A percentile compares a stretch with the other conserved stretches of the same genome.
Conservation (phyloP, 805 yeast species). For the Pichia cephalocereana region DNA sequence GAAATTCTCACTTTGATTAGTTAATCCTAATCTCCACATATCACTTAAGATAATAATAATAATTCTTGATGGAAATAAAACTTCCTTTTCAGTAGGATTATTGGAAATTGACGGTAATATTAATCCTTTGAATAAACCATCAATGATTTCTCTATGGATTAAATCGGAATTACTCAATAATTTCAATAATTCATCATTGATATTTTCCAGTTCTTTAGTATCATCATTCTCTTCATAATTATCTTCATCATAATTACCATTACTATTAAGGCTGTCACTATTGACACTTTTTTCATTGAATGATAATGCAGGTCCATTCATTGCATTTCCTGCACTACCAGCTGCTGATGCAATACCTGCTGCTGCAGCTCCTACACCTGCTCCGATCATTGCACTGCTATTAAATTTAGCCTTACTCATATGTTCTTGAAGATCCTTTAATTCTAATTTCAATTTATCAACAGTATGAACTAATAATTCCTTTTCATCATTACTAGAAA, state of each 20-base stretch:
- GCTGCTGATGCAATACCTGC: too few relatives aligned
- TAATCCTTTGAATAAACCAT: constrained; percentile 75
- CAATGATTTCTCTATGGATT: constrained; percentile 75
- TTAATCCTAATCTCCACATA: constrained; percentile 96
- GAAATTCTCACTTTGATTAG: constrained; percentile 84
- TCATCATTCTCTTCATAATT: neutral
- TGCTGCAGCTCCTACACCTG: too few relatives aligned
- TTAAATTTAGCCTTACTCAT: constrained; percentile 12
- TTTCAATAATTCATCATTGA: constrained; percentile 66
- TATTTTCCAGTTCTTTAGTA: constrained; percentile 44
- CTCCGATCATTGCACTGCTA: neutral
- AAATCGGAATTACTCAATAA: constrained; percentile 61
- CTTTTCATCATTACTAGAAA: constrained; percentile 54
- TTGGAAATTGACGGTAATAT: constrained; percentile 81
- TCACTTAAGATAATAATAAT: constrained; percentile 86
- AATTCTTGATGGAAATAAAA: constrained; percentile 91
- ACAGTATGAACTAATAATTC: constrained; percentile 58
- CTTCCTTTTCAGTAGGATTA: constrained; percentile 81
- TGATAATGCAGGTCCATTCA: constrained; percentile 7
- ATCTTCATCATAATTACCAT: constrained; percentile 10
- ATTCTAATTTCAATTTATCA: constrained; percentile 38
- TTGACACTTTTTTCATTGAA: constrained; percentile 7
- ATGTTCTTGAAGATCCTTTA: constrained; percentile 26
- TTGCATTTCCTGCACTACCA: too few relatives aligned
- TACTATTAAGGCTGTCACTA: neutral